Percentiles rank a stretch among this genome's conserved stretches.
These are phyloP conservation scores for Leccinum imitatum DNA, from an alignment of 768 basidiomycete species.

Conservation along the genomic window DNA sequence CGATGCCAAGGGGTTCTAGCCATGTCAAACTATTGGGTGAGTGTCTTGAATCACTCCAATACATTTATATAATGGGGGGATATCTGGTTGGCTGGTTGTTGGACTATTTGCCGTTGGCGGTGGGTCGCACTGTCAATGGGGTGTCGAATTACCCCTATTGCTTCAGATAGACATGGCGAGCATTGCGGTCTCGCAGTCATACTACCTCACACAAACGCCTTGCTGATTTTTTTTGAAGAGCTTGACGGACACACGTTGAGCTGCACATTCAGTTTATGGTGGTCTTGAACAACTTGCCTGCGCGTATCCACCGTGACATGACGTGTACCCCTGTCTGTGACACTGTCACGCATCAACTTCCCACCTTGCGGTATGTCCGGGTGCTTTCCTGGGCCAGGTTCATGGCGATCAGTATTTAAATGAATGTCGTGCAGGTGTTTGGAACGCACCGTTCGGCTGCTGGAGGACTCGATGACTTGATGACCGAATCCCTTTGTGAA, in stretches of 20 bases:
- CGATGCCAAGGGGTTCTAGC: conserved; percentile 4
- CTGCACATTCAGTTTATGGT: conserved; percentile 25
- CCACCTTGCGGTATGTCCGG: neutral
- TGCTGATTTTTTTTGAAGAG: conserved; percentile 20
- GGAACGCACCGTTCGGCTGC: conserved; percentile 3
- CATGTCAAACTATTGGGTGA: conserved; percentile 24
- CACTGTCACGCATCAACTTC: conserved; percentile 19
- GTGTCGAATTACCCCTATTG: conserved; percentile 4
- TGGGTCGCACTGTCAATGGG: neutral
- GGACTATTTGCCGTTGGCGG: conserved; percentile 1
- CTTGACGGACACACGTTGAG: conserved; percentile 33
- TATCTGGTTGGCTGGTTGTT: conserved; percentile 11
- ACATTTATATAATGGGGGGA: conserved; percentile 23
- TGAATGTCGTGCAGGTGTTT: neutral
- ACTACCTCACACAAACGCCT: conserved; percentile 28
- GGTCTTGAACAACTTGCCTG: conserved; percentile 34
- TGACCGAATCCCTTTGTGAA: neutral
- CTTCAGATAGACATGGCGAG: conserved; percentile 4
- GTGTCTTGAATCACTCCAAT: conserved; percentile 34
- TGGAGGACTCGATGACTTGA: neutral
- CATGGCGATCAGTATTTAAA: neutral
- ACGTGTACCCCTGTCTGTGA: conserved; percentile 30
- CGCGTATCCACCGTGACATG: conserved; percentile 23
- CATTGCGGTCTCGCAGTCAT: conserved; percentile 15
- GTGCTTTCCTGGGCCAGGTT: neutral